These are phyloP conservation scores for Craterostigma plantagineum DNA, from an alignment of 257 asterid species.

Conservation along the genomic window DNA sequence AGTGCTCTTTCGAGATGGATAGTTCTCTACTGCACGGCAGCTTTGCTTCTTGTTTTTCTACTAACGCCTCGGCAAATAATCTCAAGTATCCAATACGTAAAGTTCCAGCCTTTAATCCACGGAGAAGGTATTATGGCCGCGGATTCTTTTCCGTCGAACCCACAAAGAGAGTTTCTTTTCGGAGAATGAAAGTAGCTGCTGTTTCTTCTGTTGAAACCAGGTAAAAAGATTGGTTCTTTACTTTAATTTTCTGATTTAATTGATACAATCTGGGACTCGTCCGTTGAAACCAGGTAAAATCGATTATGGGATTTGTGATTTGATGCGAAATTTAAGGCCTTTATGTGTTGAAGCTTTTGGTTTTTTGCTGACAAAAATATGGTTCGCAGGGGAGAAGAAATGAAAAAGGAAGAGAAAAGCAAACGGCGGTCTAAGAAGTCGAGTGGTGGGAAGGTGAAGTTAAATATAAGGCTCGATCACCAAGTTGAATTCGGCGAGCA, in stretches of 20 bases:
- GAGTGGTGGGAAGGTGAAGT: constrained; percentile 28
- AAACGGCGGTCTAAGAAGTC: constrained; percentile 17
- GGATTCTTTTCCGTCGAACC: constrained; percentile 15
- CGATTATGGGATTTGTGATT: background rate
- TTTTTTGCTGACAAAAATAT: background rate
- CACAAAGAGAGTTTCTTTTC: constrained; percentile 13
- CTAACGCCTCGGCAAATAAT: background rate
- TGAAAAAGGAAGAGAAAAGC: constrained; percentile 20
- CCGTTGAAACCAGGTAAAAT: background rate
- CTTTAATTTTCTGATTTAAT: constrained; percentile 2
- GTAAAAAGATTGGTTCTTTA: constrained; percentile 11
- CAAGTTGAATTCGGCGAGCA: constrained; percentile 79
- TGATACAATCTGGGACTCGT: background rate
- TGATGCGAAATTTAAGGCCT: background rate
- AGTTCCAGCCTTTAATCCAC: too few species aligned
- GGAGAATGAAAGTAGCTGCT: constrained; percentile 21
- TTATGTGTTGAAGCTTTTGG: background rate
- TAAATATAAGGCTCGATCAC: constrained; percentile 46
- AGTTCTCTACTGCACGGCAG: background rate
- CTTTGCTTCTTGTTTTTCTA: constrained; percentile 1
- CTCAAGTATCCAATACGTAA: too few species aligned
- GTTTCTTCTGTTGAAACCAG: constrained; percentile 64
- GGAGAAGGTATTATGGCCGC: constrained; percentile 2
- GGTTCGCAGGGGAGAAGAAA: constrained; percentile 34
- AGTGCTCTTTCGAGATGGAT: too few species aligned